Conservation (phyloP, 2,329 filamentous ascomycete species). For the Clonostachys sp. region DNA sequence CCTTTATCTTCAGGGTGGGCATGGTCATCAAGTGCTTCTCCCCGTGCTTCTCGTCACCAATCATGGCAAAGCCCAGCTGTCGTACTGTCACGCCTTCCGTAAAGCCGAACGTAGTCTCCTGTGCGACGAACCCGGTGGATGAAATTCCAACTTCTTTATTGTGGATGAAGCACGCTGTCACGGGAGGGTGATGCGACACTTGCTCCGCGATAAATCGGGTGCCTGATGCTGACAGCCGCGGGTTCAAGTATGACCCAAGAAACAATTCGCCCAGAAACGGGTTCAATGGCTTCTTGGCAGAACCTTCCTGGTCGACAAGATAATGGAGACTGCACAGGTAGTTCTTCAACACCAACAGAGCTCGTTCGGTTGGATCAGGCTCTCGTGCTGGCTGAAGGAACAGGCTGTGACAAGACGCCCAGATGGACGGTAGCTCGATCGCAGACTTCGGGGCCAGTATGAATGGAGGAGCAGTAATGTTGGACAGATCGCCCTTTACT, state of each 20-base stretch:
- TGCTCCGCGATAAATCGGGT: conserved; percentile 28
- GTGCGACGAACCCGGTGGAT: conserved; percentile 44
- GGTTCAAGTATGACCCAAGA: conserved; percentile 15
- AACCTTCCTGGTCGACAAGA: conserved; percentile 28
- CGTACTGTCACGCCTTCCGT: conserved; percentile 37
- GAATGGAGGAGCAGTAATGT: conserved; percentile 44
- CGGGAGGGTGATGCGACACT: conserved; percentile 48
- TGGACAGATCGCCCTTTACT: conserved; percentile 44
- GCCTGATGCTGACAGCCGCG: conserved; percentile 15
- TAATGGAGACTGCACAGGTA: conserved; percentile 72
- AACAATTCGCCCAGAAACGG: conserved; percentile 48
- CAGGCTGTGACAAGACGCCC: conserved; percentile 40
- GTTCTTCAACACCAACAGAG: conserved; percentile 70
- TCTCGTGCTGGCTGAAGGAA: conserved; percentile 43
- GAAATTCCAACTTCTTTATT: conserved; percentile 36
- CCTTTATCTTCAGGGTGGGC: conserved; percentile 41
- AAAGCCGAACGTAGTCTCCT: conserved; percentile 44
- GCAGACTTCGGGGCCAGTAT: conserved; percentile 44
- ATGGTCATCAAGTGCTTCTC: conserved; percentile 45
- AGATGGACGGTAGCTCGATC: conserved; percentile 45
- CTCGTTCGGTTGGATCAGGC: conserved; percentile 31
- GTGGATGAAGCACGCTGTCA: conserved; percentile 45
- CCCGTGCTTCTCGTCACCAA: conserved; percentile 41
- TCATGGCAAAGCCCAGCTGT: conserved; percentile 43
- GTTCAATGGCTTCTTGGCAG: conserved; percentile 43